A percentile compares a stretch with the other conserved stretches of the same genome.
phyloP scores from a whole-genome alignment of 768 basidiomycete species.

The Leccinum subgranulosum region DNA sequence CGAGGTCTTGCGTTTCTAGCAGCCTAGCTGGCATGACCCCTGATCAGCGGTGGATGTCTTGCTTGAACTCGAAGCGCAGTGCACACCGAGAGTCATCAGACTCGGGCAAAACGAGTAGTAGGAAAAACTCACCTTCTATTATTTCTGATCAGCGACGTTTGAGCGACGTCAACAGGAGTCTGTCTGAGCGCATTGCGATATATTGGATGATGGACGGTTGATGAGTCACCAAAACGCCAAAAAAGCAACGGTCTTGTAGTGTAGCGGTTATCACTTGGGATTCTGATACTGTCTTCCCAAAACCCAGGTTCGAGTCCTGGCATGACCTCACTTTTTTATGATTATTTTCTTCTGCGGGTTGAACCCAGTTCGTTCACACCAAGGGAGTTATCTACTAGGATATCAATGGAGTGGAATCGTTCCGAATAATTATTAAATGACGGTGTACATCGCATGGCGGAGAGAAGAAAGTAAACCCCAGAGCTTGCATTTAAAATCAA shows the following conservation, averaged over 20 bases:
- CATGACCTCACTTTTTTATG: constrained; percentile 5
- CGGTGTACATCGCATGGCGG: not conserved
- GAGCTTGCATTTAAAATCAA: not conserved
- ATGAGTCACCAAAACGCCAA: not conserved
- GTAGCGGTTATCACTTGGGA: constrained; percentile 16
- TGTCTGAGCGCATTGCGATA: too few relatives aligned
- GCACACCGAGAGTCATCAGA: too few relatives aligned
- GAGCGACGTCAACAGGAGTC: constrained; percentile 18
- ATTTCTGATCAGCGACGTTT: too few relatives aligned
- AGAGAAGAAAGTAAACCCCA: not conserved
- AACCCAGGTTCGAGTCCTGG: constrained; percentile 16
- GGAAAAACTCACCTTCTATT: too few relatives aligned
- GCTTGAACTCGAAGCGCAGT: too few relatives aligned
- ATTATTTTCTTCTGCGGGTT: not conserved
- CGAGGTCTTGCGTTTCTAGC: too few relatives aligned
- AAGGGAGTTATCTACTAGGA: too few relatives aligned
- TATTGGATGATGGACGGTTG: constrained; percentile 31
- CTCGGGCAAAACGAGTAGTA: too few relatives aligned
- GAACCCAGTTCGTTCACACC: not conserved
- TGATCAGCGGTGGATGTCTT: too few relatives aligned
- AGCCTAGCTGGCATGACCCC: too few relatives aligned
- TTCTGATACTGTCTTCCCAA: constrained; percentile 9
- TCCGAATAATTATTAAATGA: not conserved
- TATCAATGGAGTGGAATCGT: not conserved
- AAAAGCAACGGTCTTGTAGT: constrained; percentile 5